Conservation (phyloP, 2,329 filamentous ascomycete species). For the Torrubiella hemipterigena region DNA sequence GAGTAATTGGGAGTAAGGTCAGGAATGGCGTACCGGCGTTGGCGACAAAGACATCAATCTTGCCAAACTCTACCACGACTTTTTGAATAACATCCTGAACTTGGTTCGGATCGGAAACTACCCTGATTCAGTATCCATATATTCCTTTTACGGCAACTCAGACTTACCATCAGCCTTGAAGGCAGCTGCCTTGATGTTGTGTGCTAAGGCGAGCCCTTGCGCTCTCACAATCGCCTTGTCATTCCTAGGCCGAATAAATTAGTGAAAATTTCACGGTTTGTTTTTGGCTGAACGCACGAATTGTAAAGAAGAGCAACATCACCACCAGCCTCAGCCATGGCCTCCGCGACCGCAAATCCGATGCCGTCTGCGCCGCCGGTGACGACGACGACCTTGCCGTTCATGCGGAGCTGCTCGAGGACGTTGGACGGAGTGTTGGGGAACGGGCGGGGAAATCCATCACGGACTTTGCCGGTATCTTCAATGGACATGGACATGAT, state of each 20-base stretch:
- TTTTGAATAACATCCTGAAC: slow-evolving; percentile 20
- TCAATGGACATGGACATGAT: slow-evolving; percentile 16
- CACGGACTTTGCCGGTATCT: slow-evolving; percentile 11
- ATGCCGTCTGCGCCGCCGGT: slow-evolving; percentile 34
- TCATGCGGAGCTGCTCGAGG: slow-evolving; percentile 29
- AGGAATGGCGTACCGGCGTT: slow-evolving; percentile 21
- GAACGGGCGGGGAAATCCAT: slow-evolving; percentile 15
- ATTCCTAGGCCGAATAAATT: slow-evolving; percentile 13
- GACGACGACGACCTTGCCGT: slow-evolving; percentile 27
- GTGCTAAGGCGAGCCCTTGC: slow-evolving; percentile 16
- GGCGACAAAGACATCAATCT: slow-evolving; percentile 28
- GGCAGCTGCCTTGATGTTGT: slow-evolving; percentile 23
- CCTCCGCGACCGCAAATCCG: slow-evolving; percentile 29
- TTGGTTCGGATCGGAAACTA: slow-evolving; percentile 26
- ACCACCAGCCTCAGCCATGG: slow-evolving; percentile 31
- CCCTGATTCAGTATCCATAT: background rate
- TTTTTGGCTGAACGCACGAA: slow-evolving; percentile 11
- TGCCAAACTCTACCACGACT: slow-evolving; percentile 26
- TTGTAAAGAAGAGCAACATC: slow-evolving; percentile 24
- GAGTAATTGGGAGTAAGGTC: background rate
- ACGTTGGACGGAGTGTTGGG: slow-evolving; percentile 28
- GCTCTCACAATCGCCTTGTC: slow-evolving; percentile 23
- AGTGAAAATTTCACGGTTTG: too few relatives aligned
- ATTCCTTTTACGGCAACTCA: background rate
- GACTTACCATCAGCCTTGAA: slow-evolving; percentile 29